Base-by-base conservation (phyloP, 1,284 basidiomycete species). In the Boletellus dicymbophilus region DNA sequence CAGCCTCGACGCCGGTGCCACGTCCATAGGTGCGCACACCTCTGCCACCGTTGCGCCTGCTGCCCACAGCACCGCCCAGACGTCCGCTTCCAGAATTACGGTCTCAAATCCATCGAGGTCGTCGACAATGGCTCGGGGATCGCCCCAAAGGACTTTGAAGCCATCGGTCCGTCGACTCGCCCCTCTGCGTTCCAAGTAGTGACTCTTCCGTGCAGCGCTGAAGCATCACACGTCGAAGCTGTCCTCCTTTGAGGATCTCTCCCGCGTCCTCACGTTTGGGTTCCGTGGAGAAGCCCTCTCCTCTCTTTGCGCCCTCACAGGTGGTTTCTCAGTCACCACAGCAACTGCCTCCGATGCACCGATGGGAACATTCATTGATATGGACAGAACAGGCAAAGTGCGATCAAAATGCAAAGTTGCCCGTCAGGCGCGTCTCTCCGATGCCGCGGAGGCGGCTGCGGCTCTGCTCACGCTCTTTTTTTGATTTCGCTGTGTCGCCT, bases 261-360 rank as follows among this genome's bases (percentile, higher is more conserved):
- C 44, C 1, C 72, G 79, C 1, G 83, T 99, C 6, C 73, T 75
- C 3, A 95, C 95, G 0, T 98, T 98, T 68, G 97, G 97, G 0
- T 99, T 99, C 62, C 83, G 96, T 27, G 97, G 97, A 16, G 97
- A 99, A 70, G 97, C 97, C 0, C 76, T 99, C 0, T 93, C 93
- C 1, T 94, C 95, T 1, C 77, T 99, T 0, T 99, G 95, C 62
- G 92, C 93, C 1, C 73, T 98, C 1, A 84, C 86, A 45, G 85
- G 90, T 43, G 72, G 73, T 0, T 80, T 97, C 10, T 78, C 75
- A 0, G 76, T 96, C 45, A 79, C 79, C 1, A 97, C 95, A 2
- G 80, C 90, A 1, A 94, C 90, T 0, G 73, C 77, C 27, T 72
- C 75, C 8, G 83, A 84, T 6, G 78, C 85, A 2, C 92, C 93